phyloP scores from a whole-genome alignment of 2,329 filamentous ascomycete genomes.

The Nemania sp. region DNA sequence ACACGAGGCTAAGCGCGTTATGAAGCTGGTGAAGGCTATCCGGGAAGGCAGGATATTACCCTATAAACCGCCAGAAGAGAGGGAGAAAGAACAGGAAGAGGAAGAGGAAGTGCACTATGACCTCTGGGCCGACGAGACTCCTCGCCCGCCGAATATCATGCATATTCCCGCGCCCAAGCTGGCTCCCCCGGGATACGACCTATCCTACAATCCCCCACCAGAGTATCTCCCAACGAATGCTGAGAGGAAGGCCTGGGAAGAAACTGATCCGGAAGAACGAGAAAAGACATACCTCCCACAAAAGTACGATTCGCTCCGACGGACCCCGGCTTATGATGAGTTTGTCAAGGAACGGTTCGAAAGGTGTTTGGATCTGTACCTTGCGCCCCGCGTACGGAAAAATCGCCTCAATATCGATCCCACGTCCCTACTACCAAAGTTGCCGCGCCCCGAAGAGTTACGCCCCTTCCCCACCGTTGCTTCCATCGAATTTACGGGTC shows the following conservation, averaged over 20 bases:
- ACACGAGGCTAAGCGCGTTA: conserved; percentile 92
- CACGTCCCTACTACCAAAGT: conserved; percentile 85
- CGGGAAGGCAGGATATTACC: conserved; percentile 91
- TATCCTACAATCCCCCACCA: conserved; percentile 93
- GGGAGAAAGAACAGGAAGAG: conserved; percentile 71
- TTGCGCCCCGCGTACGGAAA: conserved; percentile 88
- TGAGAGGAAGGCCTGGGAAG: conserved; percentile 84
- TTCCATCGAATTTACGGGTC: conserved; percentile 84
- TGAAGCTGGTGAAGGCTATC: conserved; percentile 97
- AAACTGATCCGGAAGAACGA: conserved; percentile 84
- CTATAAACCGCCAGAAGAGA: conserved; percentile 75
- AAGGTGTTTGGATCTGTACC: conserved; percentile 90
- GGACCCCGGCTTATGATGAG: conserved; percentile 86
- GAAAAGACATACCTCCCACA: conserved; percentile 87
- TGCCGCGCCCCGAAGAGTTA: conserved; percentile 90
- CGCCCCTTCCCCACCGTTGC: conserved; percentile 93
- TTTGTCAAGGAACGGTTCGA: conserved; percentile 97
- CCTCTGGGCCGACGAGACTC: conserved; percentile 91
- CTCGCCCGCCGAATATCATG: conserved; percentile 84
- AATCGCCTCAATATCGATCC: conserved; percentile 98
- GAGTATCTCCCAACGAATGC: conserved; percentile 90
- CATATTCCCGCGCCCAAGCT: conserved; percentile 93
- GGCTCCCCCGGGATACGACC: conserved; percentile 88
- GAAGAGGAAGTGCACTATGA: conserved; percentile 78
- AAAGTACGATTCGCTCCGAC: conserved; percentile 81